Base-by-base conservation (phyloP, 805 yeast species). In the Nakazawaea sp. region DNA sequence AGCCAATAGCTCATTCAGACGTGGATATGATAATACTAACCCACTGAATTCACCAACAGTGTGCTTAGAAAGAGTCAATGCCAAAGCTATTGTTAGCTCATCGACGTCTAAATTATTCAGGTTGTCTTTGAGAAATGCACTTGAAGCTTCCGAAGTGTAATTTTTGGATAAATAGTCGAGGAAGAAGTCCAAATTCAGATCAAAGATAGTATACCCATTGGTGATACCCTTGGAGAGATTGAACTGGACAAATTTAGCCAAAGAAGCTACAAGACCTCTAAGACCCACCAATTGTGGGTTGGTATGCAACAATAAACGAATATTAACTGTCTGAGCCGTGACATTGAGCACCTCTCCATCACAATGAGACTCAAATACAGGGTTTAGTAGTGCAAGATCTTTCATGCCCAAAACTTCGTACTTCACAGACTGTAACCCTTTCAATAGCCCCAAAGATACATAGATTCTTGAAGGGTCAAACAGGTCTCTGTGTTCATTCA, bases 381-480 rank as follows among this genome's bases (percentile, higher is more conserved):
- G 49, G 17, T 49, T 45, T 3, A 75, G 36, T 3, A 52, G 25
- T 1, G 33, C 16, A 2, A 68, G 35, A 24, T 68, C 64, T 0
- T 32, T 9, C 4, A 38, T 5, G 3, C 30, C 35, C 10, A 68
- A 38, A 3, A 57, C 31, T 17, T 38, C 36, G 8, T n/a, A 10
- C 11, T 30, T 36, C 17, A 37, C 15, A 4, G 48, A 53, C 13
- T 53, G 46, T 18, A 81, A 55, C 1, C 84, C 88, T n/a, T 59
- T 46, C 8, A 70, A 48, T 10, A 85, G 44, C 4, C 92, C 94
- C 20, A 62, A 52, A 1, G 75, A 47, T 3, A 81, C 51, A 43
- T 75, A 82, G 2, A 81, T 66, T 53, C 83, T 72, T 0, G 87
- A 75, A 3, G 88, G 86, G 44, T 78, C 94, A 58, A 75, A 86